phyloP scores from a whole-genome alignment of 176 grass and related monocot genomes.

The Rhipidocladum racemiflorum region DNA sequence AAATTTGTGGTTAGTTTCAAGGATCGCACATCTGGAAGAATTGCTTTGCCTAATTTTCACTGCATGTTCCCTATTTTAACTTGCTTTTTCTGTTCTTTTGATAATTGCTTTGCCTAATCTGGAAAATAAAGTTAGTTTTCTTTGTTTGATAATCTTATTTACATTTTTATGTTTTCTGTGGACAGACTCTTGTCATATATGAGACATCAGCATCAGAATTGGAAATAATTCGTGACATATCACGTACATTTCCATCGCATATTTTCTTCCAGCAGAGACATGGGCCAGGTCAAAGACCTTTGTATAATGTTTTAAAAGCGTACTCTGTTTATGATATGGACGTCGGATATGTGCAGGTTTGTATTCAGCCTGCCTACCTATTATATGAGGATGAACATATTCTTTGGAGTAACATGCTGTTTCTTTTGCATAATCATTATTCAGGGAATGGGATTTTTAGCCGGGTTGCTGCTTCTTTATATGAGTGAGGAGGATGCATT shows the following conservation, averaged over 20 bases:
- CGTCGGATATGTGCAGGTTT: constrained; percentile 96
- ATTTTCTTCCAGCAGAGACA: constrained; percentile 98
- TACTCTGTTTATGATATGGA: constrained; percentile 94
- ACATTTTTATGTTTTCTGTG: no score
- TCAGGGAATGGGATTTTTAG: constrained; percentile 99
- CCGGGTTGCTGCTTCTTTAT: constrained; percentile 84
- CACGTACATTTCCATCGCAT: constrained; percentile 94
- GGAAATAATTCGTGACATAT: constrained; percentile 91
- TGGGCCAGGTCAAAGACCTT: constrained; percentile 86
- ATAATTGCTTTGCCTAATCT: neutral
- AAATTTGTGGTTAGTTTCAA: neutral
- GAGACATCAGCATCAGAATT: constrained; percentile 83
- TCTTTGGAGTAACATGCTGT: constrained; percentile 15
- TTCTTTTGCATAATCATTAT: constrained; percentile 6
- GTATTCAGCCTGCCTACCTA: constrained; percentile 7
- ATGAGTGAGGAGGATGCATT: constrained; percentile 99
- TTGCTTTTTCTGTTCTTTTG: neutral
- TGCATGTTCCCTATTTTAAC: neutral
- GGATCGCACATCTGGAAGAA: neutral
- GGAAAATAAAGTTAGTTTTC: neutral
- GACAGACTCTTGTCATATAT: no score
- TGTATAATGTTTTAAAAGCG: constrained; percentile 95
- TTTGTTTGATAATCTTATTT: no score
- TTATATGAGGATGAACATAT: neutral
- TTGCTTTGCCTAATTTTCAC: neutral